Evolutionary conservation across 768 basidiomycete species (phyloP), one percentile per base, ranked within the genome.

Genomic region (Agaricus bisporus): DNA sequence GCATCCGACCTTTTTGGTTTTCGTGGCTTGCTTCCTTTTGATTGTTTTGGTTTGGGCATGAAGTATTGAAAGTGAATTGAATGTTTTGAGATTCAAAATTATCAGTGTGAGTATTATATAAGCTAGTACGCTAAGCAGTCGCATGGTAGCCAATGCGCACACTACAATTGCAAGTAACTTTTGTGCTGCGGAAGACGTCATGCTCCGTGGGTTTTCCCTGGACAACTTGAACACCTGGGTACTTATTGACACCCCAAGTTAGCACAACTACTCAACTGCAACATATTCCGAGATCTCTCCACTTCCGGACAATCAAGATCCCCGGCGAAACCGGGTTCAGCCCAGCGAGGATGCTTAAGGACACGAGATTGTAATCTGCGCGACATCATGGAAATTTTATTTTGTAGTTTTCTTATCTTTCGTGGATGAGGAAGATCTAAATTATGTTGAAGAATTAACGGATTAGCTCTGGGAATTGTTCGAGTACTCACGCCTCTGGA

Each of bases 1-100:
- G 72, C 68, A 45, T 83, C 79, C 32, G 70, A 73, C 53, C 74
- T 76, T 59, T 80, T 72, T 4, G 80, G 61, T 10, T 75, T 69
- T 25, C 79, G 79, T 1, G 79, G 69, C 58, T 78, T 79, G 35
- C 58, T 54, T 37, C 64, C 48, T 54, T 63, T 67, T 61, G 62
- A 62, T 61, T 73, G 32, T 74, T 49, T 65, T 68, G 51, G 66
- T 61, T 72, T 68, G 56, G 77, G 74, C 82, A 83, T 83, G 4
- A 4, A 22, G 22, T 22, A 1, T 55, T 48, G 43, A 44, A 39
- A 17, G 18, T n/a, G 38, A 18, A 10, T 18, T 2, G 4, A 26
- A 29, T 17, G 25, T 36, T 18, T 8, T 18, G 17, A 45, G 7
- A 26, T 10, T 15, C 14, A 50, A 50, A 43, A 43, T 17, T 51